These are phyloP conservation scores for Plantago major DNA, from an alignment of 257 asterid genomes.

Conservation along the genomic window DNA sequence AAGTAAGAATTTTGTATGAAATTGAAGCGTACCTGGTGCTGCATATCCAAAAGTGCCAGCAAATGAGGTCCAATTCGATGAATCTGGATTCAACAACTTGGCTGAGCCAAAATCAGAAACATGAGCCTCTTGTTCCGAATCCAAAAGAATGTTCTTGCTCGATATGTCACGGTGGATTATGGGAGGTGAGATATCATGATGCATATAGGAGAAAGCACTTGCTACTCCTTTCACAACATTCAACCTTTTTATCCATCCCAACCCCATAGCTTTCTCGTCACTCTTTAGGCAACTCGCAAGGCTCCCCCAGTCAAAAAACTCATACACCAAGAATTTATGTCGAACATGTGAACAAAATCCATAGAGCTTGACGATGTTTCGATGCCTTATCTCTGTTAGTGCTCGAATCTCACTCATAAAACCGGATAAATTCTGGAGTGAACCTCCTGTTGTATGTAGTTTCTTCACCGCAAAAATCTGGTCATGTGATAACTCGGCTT, in stretches of 20 bases:
- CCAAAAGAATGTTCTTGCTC: conserved; percentile 32
- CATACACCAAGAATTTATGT: conserved; percentile 26
- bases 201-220: conserved; percentile 33
- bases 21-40: no score
- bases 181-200: conserved; percentile 33
- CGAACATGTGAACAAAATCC: conserved; percentile 29
- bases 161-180: conserved; percentile 39
- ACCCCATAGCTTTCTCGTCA: conserved; percentile 18
- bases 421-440: no score
- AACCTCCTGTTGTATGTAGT: no score
- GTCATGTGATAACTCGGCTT: conserved; percentile 20
- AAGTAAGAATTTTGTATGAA: no score
- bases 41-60: no score
- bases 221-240: conserved; percentile 23
- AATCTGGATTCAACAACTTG: conserved; percentile 16
- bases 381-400: conserved; percentile 27
- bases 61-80: conserved; percentile 1
- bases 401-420: conserved; percentile 25
- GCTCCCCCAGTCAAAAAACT: conserved; percentile 31
- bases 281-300: conserved; percentile 7
- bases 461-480: no score
- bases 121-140: conserved; percentile 8
- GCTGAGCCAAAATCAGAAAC: conserved; percentile 26
- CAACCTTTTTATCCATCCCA: conserved; percentile 25
- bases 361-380: conserved; percentile 29